These are phyloP conservation scores for Leishmania martiniquensis DNA, from an alignment of 208 protist species.

Conservation along the genomic window DNA sequence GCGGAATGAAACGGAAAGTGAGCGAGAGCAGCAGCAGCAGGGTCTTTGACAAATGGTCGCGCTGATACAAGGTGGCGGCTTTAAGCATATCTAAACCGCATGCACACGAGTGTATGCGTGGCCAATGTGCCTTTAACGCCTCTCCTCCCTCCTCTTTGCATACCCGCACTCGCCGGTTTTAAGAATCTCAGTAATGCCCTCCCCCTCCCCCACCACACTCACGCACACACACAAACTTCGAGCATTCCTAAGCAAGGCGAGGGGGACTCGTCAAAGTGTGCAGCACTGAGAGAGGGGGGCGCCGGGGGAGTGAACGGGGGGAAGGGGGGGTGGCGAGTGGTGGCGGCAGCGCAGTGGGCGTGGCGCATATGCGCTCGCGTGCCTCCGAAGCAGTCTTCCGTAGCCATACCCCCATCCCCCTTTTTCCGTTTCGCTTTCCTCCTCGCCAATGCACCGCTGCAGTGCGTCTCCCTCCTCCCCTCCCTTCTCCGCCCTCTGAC, in stretches of 20 bases:
- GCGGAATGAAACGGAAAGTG: neutral
- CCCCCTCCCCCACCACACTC: neutral
- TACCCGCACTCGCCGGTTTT: no score
- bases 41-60: neutral
- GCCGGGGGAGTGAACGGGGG: neutral
- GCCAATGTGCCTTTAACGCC: no score
- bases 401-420: neutral
- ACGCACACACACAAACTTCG: no score
- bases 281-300: neutral
- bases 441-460: neutral
- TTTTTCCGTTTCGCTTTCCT: no score
- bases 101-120: no score
- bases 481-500: no score
- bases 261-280: no score
- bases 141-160: no score
- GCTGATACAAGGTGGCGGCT: neutral
- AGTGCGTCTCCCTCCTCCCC: neutral
- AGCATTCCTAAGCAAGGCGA: no score
- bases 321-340: neutral
- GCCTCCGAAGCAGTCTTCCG: neutral
- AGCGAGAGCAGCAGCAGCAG: slow-evolving; percentile 11
- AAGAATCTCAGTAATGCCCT: no score
- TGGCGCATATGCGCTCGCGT: neutral
- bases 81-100: no score
- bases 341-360: neutral